Conservation (phyloP, 2,329 filamentous ascomycete genomes). For the Sarocladiaceae sp. region DNA sequence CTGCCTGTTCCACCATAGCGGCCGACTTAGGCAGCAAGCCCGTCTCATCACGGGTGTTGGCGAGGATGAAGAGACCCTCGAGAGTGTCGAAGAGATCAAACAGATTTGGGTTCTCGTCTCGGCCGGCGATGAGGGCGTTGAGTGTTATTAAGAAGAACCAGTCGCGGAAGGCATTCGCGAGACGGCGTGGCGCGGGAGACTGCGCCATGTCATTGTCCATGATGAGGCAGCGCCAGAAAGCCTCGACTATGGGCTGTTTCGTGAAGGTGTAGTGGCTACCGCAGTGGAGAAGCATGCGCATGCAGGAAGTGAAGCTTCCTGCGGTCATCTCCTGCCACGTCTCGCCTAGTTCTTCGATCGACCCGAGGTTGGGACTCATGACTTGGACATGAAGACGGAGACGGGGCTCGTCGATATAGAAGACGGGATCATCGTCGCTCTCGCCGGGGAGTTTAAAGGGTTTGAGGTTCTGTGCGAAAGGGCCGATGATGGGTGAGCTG, state of each 20-base stretch:
- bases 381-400: conserved; percentile 13
- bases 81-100: conserved; percentile 15
- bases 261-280: conserved; percentile 15
- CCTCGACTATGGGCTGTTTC: conserved; percentile 18
- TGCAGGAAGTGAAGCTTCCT: conserved; percentile 11
- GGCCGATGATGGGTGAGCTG: conserved; percentile 14
- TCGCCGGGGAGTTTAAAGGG: conserved; percentile 1
- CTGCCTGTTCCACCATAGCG: conserved; percentile 11
- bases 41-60: conserved; percentile 15
- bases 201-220: conserved; percentile 16
- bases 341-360: conserved; percentile 13
- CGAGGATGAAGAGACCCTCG: conserved; percentile 17
- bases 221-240: conserved; percentile 21
- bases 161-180: conserved; percentile 13
- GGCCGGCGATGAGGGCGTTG: conserved; percentile 9
- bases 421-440: background rate
- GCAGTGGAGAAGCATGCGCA: conserved; percentile 17
- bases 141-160: conserved; percentile 15
- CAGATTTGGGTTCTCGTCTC: conserved; percentile 10
- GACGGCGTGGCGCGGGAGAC: conserved; percentile 14
- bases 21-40: conserved; percentile 15
- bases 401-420: conserved; percentile 12
- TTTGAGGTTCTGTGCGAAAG: background rate
- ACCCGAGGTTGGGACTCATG: conserved; percentile 14
- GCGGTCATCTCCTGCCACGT: conserved; percentile 4